Percentiles rank a stretch among this genome's conserved stretches.
phyloP scores from a whole-genome alignment of 148 eudicot species.

The Selenicereus undatus region DNA sequence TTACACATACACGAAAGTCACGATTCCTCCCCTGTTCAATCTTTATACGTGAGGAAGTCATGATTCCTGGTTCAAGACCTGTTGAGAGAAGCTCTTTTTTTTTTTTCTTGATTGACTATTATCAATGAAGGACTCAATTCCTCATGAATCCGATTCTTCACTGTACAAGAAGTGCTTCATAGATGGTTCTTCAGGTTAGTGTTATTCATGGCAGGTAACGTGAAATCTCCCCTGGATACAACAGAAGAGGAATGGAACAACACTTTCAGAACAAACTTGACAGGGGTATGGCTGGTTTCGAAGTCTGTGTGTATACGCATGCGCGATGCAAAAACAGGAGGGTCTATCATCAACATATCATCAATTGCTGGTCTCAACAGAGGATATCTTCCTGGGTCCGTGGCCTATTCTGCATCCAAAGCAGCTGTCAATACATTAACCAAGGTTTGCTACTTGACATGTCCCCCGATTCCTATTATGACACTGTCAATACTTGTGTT shows the following conservation, averaged over 20 bases:
- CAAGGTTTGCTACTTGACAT: slow-evolving; percentile 31
- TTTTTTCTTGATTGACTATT: neutral
- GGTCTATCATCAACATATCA: slow-evolving; percentile 61
- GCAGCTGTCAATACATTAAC: slow-evolving; percentile 44
- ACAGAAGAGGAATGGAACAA: slow-evolving; percentile 68
- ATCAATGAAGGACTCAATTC: too few relatives aligned
- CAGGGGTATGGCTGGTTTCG: slow-evolving; percentile 68
- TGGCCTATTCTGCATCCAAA: slow-evolving; percentile 60
- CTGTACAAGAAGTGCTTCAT: neutral
- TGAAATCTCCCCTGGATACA: slow-evolving; percentile 37
- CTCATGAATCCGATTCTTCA: too few relatives aligned
- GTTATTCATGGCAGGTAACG: slow-evolving; percentile 33
- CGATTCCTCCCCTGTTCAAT: too few relatives aligned
- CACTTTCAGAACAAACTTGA: slow-evolving; percentile 45
- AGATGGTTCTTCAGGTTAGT: neutral
- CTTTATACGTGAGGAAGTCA: too few relatives aligned
- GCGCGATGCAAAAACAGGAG: slow-evolving; percentile 54
- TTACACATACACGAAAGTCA: too few relatives aligned
- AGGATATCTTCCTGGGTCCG: slow-evolving; percentile 39
- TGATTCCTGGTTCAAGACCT: too few relatives aligned
- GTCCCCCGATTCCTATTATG: neutral
- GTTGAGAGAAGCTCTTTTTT: too few relatives aligned
- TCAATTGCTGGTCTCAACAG: slow-evolving; percentile 55
- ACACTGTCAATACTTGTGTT: too few relatives aligned
- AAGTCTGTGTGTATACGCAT: slow-evolving; percentile 51